Evolutionary conservation across 495 filamentous ascomycete genomes (phyloP).

Genomic region (Schizothecium vesticola): DNA sequence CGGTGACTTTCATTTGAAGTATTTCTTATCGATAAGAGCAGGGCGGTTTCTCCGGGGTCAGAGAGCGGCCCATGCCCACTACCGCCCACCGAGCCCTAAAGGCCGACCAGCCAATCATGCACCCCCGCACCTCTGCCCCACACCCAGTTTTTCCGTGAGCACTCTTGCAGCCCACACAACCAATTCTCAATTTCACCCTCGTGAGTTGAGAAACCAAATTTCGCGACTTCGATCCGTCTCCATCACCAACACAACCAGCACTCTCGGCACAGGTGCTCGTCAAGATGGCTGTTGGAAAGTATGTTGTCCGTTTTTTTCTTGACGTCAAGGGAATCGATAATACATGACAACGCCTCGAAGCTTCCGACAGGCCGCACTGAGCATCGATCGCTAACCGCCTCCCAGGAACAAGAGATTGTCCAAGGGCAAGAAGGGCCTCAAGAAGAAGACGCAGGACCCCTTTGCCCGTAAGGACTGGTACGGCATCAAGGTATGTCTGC

Average conservation of each 20-base stretch:
- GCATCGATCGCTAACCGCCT: slow-evolving; percentile 35
- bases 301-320: slow-evolving; percentile 37
- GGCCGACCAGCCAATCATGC: slow-evolving; percentile 25
- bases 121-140: slow-evolving; percentile 16
- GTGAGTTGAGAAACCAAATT: slow-evolving; percentile 30
- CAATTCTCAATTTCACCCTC: slow-evolving; percentile 31
- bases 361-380: background rate
- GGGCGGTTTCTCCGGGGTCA: background rate
- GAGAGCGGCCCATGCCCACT: background rate
- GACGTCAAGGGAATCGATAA: background rate
- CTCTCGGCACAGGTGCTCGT: slow-evolving; percentile 41
- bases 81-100: slow-evolving; percentile 26
- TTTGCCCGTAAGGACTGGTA: slow-evolving; percentile 99
- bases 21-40: background rate
- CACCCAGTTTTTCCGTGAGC: slow-evolving; percentile 28
- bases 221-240: slow-evolving; percentile 30
- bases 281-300: slow-evolving; percentile 94
- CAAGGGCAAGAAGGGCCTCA: slow-evolving; percentile 99
- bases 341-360: background rate
- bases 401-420: slow-evolving; percentile 99
- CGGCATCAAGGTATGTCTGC: slow-evolving; percentile 74
- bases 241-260: slow-evolving; percentile 34
- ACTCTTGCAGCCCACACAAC: slow-evolving; percentile 32
- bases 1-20: background rate
- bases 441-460: slow-evolving; percentile 97